Evolutionary conservation across 1,284 basidiomycete species (phyloP).

Genomic region (Microbotryomycetes sp.): DNA sequence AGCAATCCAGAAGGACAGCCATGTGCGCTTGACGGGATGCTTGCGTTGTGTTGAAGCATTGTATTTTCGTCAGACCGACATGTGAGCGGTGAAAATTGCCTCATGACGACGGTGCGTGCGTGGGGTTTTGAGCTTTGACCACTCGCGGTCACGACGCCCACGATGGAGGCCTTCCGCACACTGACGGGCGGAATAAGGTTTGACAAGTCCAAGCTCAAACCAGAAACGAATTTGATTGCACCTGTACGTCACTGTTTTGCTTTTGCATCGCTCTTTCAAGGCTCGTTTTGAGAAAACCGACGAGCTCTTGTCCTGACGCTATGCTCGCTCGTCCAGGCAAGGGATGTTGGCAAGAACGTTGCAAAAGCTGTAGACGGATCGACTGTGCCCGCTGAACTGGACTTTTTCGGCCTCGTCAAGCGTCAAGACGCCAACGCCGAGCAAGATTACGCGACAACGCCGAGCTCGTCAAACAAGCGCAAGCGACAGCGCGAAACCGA

Average conservation of each 20-base stretch:
- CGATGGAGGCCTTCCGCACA: constrained; percentile 40
- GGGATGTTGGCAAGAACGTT: background rate
- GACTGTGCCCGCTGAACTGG: constrained; percentile 61
- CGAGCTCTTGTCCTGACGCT: background rate
- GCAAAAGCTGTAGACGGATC: background rate
- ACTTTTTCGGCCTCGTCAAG: constrained; percentile 62
- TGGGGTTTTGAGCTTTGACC: background rate
- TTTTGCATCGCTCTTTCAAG: background rate
- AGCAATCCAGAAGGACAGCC: too few species aligned
- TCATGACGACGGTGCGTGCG: too few species aligned
- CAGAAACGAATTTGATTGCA: constrained; percentile 65
- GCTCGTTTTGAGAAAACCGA: background rate
- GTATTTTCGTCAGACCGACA: too few species aligned
- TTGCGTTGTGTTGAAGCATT: too few species aligned
- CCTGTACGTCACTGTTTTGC: constrained; percentile 42
- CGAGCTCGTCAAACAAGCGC: constrained; percentile 35
- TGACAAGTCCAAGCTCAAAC: constrained; percentile 66
- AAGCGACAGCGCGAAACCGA: constrained; percentile 4
- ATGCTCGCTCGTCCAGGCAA: background rate
- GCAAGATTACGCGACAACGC: constrained; percentile 8
- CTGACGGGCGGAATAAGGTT: constrained; percentile 46
- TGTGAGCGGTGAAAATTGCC: too few species aligned
- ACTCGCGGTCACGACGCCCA: background rate
- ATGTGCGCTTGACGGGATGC: too few species aligned
- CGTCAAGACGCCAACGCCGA: constrained; percentile 34